These are phyloP conservation scores for Didymellaceae sp. DNA, from an alignment of 2,329 filamentous ascomycete genomes.

Conservation along the genomic window DNA sequence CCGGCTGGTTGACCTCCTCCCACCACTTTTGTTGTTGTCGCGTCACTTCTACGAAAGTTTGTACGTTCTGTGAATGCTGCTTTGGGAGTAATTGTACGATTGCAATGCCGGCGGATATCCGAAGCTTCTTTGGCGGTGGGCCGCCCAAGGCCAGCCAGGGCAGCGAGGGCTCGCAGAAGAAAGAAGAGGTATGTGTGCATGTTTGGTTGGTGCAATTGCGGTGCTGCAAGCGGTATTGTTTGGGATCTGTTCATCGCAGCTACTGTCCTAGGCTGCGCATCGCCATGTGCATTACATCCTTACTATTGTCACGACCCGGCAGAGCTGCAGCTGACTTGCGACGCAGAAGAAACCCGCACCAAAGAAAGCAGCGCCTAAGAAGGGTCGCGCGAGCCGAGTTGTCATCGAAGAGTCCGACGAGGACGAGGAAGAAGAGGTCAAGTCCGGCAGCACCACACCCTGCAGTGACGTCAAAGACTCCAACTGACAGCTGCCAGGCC, in stretches of 20 bases:
- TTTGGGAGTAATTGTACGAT: background rate
- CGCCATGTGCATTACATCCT: too few species aligned
- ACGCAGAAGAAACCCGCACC: conserved; percentile 36
- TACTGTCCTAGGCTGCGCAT: too few species aligned
- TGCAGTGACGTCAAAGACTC: conserved; percentile 11
- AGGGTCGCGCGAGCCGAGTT: conserved; percentile 46
- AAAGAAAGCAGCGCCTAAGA: conserved; percentile 51
- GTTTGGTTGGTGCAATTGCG: background rate
- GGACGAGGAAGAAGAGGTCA: conserved; percentile 59
- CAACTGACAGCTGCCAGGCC: conserved; percentile 40
- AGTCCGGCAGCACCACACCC: conserved; percentile 25
- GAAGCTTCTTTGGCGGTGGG: conserved; percentile 87
- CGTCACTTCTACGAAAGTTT: background rate
- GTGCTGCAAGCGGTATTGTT: background rate
- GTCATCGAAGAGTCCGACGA: conserved; percentile 78
- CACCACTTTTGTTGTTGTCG: background rate
- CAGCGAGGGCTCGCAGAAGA: conserved; percentile 41
- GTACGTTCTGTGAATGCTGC: background rate
- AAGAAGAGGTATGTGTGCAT: conserved; percentile 38
- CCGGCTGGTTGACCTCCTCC: conserved; percentile 11
- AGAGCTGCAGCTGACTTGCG: conserved; percentile 12
- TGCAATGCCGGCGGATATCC: conserved; percentile 83
- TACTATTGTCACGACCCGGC: background rate
- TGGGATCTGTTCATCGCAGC: too few species aligned
- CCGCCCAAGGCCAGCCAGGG: conserved; percentile 62